Base-by-base conservation (phyloP, 768 basidiomycete genomes). In the Omphalotus guepiniiformis region DNA sequence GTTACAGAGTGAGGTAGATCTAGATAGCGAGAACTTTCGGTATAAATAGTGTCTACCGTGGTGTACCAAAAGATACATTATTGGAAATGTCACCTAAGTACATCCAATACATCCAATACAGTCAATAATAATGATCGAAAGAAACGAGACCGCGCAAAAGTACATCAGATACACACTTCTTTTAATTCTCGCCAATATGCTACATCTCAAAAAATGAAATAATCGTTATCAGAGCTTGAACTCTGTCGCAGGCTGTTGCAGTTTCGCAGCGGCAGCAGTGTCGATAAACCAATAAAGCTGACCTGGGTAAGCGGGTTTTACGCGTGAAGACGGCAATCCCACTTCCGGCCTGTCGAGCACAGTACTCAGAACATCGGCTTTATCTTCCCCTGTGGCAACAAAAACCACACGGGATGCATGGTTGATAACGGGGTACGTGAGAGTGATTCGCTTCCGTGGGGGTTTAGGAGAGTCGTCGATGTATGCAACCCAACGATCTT, bases 281-380 rank as follows among this genome's bases (percentile, higher is more conserved):
- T 97, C 93, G 28, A 88, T 83, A 67, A 98, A 98, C 94, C 93
- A 98, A 65, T 83, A 93, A 26, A 96, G 75, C 45, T 88, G 84
- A 25, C 95, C 95, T 18, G 89, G 92, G 52, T 70, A 67, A 3
- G 72, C 80, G 2, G 86, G 93, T 52, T 75, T 79, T 42, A 99
- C 92, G 40, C 83, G 75, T 9, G 91, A 85, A 15, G 90, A 78
- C 13, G 96, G 96, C 13, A 98, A 72, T 2, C 83, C 83, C 45
- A 71, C 61, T 62, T 91, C 88, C 2, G 93, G 89, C 28, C 75
- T 63, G 62, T 97, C 94, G 47, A 98, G 67, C n/a, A 95, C 75
- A 28, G 60, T 68, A 43, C 73, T 67, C 42, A 99, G 75, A 30
- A 78, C 77, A 30, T 92, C 85, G 44, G 75, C 82, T 71, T 99